Base-by-base conservation (phyloP, 2,329 filamentous ascomycete genomes). In the Ceratocystis alfenasii region DNA sequence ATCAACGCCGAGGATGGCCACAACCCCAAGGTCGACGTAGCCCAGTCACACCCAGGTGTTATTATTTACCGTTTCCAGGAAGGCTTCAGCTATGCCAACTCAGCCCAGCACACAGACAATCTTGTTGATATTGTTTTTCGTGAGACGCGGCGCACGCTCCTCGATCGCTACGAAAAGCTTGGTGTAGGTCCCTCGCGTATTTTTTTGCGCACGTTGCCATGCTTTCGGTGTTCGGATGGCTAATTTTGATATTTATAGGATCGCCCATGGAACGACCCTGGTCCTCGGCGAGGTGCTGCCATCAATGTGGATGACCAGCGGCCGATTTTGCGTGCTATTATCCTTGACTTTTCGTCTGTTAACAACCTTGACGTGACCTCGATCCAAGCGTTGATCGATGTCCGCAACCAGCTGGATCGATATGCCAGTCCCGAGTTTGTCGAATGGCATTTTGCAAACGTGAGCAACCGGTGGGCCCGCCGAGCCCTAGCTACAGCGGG, bases 361-460 rank as follows among this genome's bases (percentile, higher is more conserved):
- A 81, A 83, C 70, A 77, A 78, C 66, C 74, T 85, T 33, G 83
- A 86, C 68, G 77, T 83, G 7, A 85, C 83, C 0, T 80, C 80
- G 1, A 73, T 84, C 0, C 82, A 86, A 69, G 80, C 80, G 0
- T 74, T 86, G 10, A 75, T 83, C 59, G 82, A 85, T 69, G 73
- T 83, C 12, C 78, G 82, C 50, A 80, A 79, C 68, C 77, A 79
- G 25, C 75, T 86, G 1, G 80, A 83, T 71, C 75, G 77, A 15
- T 80, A 84, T 70, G 78, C 81, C 0, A 71, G 75, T 2, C 80
- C 80, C 0, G 75, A 78, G 50, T 68, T 71, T 0, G 78, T 80
- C 7, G 78, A 81, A 68, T 81, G 79, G 78, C 80, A 82, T 69
- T 79, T 86, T 69, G 81, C 82, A 1, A 77, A 78, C 50, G 74